Evolutionary conservation across 1,284 basidiomycete species (phyloP).

Genomic region (Hypsizygus ulmarius): DNA sequence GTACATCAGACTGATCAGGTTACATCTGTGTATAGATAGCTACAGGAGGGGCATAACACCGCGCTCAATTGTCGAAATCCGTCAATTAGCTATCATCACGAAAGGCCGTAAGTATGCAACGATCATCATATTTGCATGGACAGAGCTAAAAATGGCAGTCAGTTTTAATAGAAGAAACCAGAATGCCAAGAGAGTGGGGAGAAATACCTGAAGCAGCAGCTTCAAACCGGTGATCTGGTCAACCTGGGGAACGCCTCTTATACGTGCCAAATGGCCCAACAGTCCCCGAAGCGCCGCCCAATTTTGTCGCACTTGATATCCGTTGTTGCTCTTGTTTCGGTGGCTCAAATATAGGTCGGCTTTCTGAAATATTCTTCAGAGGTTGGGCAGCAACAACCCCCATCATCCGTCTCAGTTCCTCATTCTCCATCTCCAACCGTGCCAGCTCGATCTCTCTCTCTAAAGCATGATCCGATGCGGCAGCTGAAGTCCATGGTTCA

Average conservation of each 20-base stretch:
- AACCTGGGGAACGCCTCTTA: slow-evolving; percentile 23
- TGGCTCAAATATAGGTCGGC: slow-evolving; percentile 21
- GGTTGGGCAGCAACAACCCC: slow-evolving; percentile 37
- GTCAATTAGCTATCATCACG: no score
- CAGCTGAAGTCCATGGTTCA: slow-evolving; percentile 38
- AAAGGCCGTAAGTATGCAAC: no score
- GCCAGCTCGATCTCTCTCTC: slow-evolving; percentile 86
- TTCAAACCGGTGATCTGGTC: not conserved
- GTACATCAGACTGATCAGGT: no score
- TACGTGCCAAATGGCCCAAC: slow-evolving; percentile 21
- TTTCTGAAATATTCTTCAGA: slow-evolving; percentile 22
- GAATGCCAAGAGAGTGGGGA: no score
- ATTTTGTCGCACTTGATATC: slow-evolving; percentile 22
- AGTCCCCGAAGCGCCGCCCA: slow-evolving; percentile 10
- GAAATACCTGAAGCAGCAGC: not conserved
- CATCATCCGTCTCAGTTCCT: slow-evolving; percentile 70
- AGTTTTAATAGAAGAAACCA: no score
- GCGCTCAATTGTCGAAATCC: no score
- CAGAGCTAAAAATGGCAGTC: no score
- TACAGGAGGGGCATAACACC: no score
- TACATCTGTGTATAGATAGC: not conserved
- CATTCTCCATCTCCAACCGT: slow-evolving; percentile 84
- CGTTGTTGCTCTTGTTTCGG: slow-evolving; percentile 15
- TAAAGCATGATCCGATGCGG: slow-evolving; percentile 67
- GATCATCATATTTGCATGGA: no score